phyloP scores from a whole-genome alignment of 768 basidiomycete species.

The Agrocybe pediades region DNA sequence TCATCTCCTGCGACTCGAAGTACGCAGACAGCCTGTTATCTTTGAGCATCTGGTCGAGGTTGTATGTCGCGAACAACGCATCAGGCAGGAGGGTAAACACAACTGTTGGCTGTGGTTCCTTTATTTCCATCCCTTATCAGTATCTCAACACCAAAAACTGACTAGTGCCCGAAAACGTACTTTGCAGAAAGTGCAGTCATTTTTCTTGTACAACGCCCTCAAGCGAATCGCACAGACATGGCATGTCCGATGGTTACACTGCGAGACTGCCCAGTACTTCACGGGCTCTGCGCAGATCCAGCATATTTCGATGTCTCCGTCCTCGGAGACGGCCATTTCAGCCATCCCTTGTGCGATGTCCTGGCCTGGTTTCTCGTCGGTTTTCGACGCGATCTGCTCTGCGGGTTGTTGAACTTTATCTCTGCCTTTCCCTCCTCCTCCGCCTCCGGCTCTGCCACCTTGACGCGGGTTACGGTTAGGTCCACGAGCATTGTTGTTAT shows the following conservation, averaged over 20 bases:
- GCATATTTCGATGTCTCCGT: slow-evolving; percentile 57
- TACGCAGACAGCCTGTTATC: slow-evolving; percentile 75
- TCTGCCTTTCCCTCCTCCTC: slow-evolving; percentile 8
- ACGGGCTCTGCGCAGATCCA: slow-evolving; percentile 96
- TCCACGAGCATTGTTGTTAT: slow-evolving; percentile 14
- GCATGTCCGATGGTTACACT: slow-evolving; percentile 94
- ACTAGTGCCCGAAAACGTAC: slow-evolving; percentile 37
- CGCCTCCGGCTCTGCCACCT: background rate
- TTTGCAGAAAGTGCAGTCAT: slow-evolving; percentile 96
- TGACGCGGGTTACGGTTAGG: slow-evolving; percentile 16
- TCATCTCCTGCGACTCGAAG: slow-evolving; percentile 92
- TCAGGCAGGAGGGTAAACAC: slow-evolving; percentile 75
- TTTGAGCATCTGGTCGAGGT: slow-evolving; percentile 57
- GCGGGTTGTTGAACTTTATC: background rate
- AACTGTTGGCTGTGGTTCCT: slow-evolving; percentile 76
- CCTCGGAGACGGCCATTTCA: slow-evolving; percentile 19
- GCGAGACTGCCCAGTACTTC: slow-evolving; percentile 85
- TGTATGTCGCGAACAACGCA: slow-evolving; percentile 59
- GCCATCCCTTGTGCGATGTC: slow-evolving; percentile 7
- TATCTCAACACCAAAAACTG: background rate
- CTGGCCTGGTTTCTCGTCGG: background rate
- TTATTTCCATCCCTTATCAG: background rate
- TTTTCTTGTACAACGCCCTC: slow-evolving; percentile 90
- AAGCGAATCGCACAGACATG: slow-evolving; percentile 90
- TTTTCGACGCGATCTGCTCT: background rate